Percentiles rank a stretch among this genome's conserved stretches.
Conservation (phyloP, 2,329 filamentous ascomycete species). For the Neofusicoccum parvum region DNA sequence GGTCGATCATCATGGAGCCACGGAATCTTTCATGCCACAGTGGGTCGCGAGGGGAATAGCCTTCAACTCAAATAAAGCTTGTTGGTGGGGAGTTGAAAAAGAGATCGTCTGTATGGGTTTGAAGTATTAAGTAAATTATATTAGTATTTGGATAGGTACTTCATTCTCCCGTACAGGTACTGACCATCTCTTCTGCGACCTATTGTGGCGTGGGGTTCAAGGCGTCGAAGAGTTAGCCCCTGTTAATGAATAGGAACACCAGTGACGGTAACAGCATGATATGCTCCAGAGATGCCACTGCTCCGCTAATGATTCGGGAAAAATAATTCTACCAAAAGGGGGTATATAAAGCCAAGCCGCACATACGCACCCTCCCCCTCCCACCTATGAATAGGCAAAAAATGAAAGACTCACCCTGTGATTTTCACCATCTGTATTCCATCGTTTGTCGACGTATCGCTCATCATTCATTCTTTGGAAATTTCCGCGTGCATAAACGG, state of each 20-base stretch:
- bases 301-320: not conserved
- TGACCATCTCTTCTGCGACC: no score
- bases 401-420: conserved; percentile 1
- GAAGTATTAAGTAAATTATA: no score
- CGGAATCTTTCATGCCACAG: no score
- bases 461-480: conserved; percentile 14
- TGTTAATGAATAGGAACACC: not conserved
- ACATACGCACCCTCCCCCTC: conserved; percentile 12
- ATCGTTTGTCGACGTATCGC: conserved; percentile 10
- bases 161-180: no score
- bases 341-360: conserved; percentile 19
- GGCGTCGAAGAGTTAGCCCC: no score
- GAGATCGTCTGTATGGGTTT: no score
- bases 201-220: no score
- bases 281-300: not conserved
- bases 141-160: no score
- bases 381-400: not conserved
- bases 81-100: no score
- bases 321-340: conserved; percentile 13
- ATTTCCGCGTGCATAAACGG: not conserved
- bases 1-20: no score
- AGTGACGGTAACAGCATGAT: not conserved
- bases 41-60: no score
- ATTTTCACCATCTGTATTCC: not conserved
- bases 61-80: no score